Evolutionary conservation across 148 eudicot species (phyloP), one percentile per base, ranked within the genome.

Genomic region (Silene uniflora): DNA sequence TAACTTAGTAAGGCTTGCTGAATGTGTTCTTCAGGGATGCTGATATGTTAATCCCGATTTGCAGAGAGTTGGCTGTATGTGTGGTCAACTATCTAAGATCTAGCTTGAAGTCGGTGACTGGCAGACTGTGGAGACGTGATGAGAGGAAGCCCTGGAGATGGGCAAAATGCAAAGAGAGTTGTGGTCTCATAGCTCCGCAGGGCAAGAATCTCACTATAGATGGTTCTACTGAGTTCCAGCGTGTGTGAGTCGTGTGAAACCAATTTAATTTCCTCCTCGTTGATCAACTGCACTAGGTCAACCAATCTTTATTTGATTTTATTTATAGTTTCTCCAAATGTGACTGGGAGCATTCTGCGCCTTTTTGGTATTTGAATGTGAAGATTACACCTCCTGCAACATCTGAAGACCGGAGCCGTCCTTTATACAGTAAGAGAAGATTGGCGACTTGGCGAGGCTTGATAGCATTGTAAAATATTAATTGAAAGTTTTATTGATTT

Each of bases 11-110:
- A 39, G 56, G 14, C 66, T 62, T 1, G 66, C 17, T 22, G 35
- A 62, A 24, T 23, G 35, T 62, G 35, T 22, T 10, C 25, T 22
- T 10, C 24, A 32, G 69, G n/a, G 19, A 65, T 65, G 44, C 56
- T 68, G 56, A 21, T 68, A 52, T 42, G 47, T 18, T 44, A n/a
- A 18, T 67, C 8, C 7, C 4, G 12, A 69, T 76, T 14, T 84
- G 81, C 92, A 94, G 98, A 81, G 98, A 92, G 85, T 88, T 94
- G 75, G 92, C 83, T 3, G 77, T 86, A 18, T 76, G 87, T 18
- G 68, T 88, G 76, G 81, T 81, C n/a, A 87, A 86, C 71, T 89
- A 83, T 76, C 67, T 88, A 75, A 87, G 80, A 84, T 82, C 86
- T 44, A 87, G 91, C 22, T 56, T 88, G 9, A 87, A 88, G 79